Conservation (phyloP, 1,284 basidiomycete genomes). For the Pseudozyma pruni region DNA sequence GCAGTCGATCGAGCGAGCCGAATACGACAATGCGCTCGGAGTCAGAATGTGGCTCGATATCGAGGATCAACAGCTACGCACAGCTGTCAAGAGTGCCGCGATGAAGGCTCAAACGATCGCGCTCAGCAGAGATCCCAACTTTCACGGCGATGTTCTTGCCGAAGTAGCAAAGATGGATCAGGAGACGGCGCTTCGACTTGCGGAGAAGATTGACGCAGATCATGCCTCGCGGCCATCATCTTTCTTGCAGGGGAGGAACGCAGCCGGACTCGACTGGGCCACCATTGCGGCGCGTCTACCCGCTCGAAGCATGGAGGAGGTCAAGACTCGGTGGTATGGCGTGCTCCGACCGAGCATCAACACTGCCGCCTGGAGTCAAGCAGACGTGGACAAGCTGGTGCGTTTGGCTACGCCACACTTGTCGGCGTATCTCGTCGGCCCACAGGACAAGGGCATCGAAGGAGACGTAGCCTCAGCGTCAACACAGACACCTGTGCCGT, state of each 20-base stretch:
- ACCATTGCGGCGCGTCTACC: slow-evolving; percentile 29
- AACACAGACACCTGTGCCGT: slow-evolving; percentile 16
- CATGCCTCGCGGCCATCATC: background rate
- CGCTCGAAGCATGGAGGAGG: slow-evolving; percentile 26
- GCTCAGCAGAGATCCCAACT: slow-evolving; percentile 13
- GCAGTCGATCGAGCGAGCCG: slow-evolving; percentile 43
- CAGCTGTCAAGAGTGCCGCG: slow-evolving; percentile 25
- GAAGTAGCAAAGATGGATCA: slow-evolving; percentile 26
- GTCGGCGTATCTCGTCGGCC: background rate
- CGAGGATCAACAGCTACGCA: slow-evolving; percentile 28
- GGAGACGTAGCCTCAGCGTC: background rate
- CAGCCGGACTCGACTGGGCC: slow-evolving; percentile 27
- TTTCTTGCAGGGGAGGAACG: background rate
- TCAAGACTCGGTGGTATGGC: slow-evolving; percentile 36
- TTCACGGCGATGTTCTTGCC: slow-evolving; percentile 16
- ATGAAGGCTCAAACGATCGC: slow-evolving; percentile 20
- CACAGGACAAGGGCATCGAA: background rate
- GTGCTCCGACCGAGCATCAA: slow-evolving; percentile 37
- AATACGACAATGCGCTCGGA: slow-evolving; percentile 34
- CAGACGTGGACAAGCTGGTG: slow-evolving; percentile 20
- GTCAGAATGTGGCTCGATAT: slow-evolving; percentile 25
- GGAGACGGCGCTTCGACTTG: slow-evolving; percentile 11
- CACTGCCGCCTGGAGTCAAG: slow-evolving; percentile 9
- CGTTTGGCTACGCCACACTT: slow-evolving; percentile 18
- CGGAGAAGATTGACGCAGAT: slow-evolving; percentile 25